Conservation (phyloP, 148 eudicot species). For the Rhododendron henanense region DNA sequence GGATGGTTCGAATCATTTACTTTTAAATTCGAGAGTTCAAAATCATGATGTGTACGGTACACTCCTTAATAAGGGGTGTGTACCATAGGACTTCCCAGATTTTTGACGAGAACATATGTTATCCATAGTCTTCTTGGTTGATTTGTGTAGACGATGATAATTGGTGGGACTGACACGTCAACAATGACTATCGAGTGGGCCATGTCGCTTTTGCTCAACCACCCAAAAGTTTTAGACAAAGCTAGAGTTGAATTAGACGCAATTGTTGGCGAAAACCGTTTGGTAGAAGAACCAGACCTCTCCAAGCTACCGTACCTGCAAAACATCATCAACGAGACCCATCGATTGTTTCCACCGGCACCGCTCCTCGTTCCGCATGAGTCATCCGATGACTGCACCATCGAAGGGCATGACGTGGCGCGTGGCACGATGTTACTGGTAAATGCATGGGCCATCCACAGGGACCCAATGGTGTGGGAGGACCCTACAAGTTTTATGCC, state of each 20-base stretch:
- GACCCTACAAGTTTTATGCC: conserved; percentile 37
- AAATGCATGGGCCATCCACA: conserved; percentile 28
- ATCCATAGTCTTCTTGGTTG: neutral
- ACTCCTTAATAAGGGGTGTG: too few species aligned
- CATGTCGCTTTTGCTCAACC: conserved; percentile 18
- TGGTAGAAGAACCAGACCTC: conserved; percentile 23
- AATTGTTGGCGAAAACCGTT: neutral
- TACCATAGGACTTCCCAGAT: too few species aligned
- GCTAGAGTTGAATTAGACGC: conserved; percentile 20
- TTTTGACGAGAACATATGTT: neutral
- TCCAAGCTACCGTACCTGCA: conserved; percentile 19
- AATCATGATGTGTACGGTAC: too few species aligned
- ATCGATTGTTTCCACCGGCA: conserved; percentile 19
- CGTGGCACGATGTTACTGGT: conserved; percentile 22
- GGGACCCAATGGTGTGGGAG: conserved; percentile 26
- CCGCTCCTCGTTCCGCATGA: conserved; percentile 29
- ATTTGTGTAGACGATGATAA: conserved; percentile 3
- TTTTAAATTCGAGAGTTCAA: too few species aligned
- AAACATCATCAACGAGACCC: conserved; percentile 24
- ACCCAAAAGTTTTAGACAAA: conserved; percentile 16
- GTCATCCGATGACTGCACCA: conserved; percentile 14
- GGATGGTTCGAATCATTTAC: too few species aligned
- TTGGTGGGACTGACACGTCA: conserved; percentile 18
- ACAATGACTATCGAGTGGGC: conserved; percentile 22
- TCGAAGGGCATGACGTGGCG: conserved; percentile 14